These are phyloP conservation scores for Teunomyces cretensis DNA, from an alignment of 805 yeast genomes.

Conservation along the genomic window DNA sequence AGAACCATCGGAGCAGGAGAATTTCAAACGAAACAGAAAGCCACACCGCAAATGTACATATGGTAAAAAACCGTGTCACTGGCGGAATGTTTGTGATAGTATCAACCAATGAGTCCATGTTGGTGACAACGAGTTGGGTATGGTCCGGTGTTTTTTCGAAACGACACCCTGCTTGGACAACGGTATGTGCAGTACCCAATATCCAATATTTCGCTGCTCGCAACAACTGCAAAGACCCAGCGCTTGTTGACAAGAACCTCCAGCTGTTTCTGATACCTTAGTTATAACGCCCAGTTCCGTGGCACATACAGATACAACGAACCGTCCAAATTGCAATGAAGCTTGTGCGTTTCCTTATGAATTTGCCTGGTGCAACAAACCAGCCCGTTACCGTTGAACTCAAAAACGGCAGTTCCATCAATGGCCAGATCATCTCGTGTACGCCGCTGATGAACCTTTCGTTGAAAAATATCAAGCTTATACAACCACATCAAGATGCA, in stretches of 20 bases:
- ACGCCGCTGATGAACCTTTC: slow-evolving; percentile 90
- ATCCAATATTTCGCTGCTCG: neutral
- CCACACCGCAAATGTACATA: slow-evolving; percentile 42
- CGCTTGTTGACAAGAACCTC: neutral
- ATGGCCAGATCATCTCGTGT: slow-evolving; percentile 82
- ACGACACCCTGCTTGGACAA: too few species aligned
- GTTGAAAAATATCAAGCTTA: slow-evolving; percentile 75
- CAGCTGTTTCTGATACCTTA: too few species aligned
- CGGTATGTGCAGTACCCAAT: neutral
- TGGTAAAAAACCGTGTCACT: slow-evolving; percentile 56
- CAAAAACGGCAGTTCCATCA: slow-evolving; percentile 84
- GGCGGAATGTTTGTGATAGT: slow-evolving; percentile 50
- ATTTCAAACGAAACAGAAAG: neutral
- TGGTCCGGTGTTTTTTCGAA: neutral
- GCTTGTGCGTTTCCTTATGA: slow-evolving; percentile 77
- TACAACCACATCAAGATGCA: slow-evolving; percentile 69
- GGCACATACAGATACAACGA: too few species aligned
- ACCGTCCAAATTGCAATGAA: slow-evolving; percentile 45
- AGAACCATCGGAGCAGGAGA: neutral
- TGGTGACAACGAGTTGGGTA: neutral
- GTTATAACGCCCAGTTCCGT: too few species aligned
- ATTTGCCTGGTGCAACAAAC: slow-evolving; percentile 58
- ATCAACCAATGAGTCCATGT: slow-evolving; percentile 13
- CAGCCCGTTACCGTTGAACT: slow-evolving; percentile 90
- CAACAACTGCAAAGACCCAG: neutral